These are phyloP conservation scores for Pilatotrama ljubarskyi DNA, from an alignment of 768 basidiomycete genomes.

Conservation along the genomic window DNA sequence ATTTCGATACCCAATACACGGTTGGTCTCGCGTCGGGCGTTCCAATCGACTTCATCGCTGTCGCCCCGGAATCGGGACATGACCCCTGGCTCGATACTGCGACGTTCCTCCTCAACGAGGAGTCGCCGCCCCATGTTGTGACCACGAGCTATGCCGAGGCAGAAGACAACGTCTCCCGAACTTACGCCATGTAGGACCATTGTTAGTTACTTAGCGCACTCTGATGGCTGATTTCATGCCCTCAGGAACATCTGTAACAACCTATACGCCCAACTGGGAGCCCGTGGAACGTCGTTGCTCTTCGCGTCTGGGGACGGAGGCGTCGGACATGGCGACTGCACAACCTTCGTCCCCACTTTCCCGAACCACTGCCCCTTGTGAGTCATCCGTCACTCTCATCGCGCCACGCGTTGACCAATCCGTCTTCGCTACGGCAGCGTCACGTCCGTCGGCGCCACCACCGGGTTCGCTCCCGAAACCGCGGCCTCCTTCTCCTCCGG, in stretches of 20 bases:
- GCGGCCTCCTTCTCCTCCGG: conserved; percentile 35
- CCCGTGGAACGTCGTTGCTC: conserved; percentile 36
- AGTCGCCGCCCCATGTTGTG: conserved; percentile 31
- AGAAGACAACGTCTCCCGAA: conserved; percentile 26
- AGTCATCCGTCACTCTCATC: not conserved
- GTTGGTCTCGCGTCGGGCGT: conserved; percentile 36
- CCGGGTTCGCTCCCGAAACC: conserved; percentile 29
- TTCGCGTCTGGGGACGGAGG: conserved; percentile 41
- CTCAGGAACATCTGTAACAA: conserved; percentile 36
- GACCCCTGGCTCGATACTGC: conserved; percentile 35
- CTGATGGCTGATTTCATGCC: too few relatives aligned
- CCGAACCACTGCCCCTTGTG: conserved; percentile 38
- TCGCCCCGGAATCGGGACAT: conserved; percentile 30
- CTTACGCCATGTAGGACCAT: conserved; percentile 26
- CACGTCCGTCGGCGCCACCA: conserved; percentile 39
- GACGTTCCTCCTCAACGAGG: conserved; percentile 27
- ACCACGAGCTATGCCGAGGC: conserved; percentile 37
- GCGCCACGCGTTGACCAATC: not conserved
- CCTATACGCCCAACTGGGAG: conserved; percentile 36
- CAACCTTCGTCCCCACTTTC: conserved; percentile 37
- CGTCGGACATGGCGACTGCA: conserved; percentile 30
- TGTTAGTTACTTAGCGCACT: not conserved
- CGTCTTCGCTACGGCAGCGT: conserved; percentile 25
- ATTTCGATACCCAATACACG: conserved; percentile 40
- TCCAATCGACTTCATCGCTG: conserved; percentile 34